Base-by-base conservation (phyloP, 176 grass and related monocot species). In the Phoenix roebelenii region DNA sequence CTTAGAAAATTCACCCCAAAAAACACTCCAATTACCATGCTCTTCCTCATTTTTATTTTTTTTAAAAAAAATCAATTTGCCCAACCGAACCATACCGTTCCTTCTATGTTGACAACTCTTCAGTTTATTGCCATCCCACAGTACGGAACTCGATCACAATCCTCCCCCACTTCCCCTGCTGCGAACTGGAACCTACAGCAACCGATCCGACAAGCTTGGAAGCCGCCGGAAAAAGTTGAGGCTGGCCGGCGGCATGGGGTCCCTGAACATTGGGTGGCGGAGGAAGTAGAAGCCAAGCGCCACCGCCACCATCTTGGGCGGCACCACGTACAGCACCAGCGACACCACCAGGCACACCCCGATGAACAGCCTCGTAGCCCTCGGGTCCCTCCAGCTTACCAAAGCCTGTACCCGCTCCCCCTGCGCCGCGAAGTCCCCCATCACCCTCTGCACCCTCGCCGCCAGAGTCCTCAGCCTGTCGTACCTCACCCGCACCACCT, bases 141-240 rank as follows among this genome's bases (percentile, higher is more conserved):
- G 35, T 44, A 44, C 6, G 28, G 12, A 14, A 44, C 10, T 3
- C 35, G 2, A 44, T 44, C 5, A 12, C 35, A 14, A 14, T 44
- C 6, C 32, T 44, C 35, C 7, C 35, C 9, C 35, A 10, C 35
- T 1, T 39, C 7, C 7, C 35, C 9, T 10, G 35, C 10, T 44
- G 35, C 10, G 35, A 44, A 44, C 7, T 44, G 9, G 10, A 44
- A 14, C 10, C 64, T 79, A 95, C 61, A 98, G 59, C 74, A 98
- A 23, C 48, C 88, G 72, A 52, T 98, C 93, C 0, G 93, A 92
- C 7, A 98, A 79, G 56, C 93, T 98, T 0, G 93, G 93, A 75
- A 98, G 74, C 1, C 93, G 84, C 35, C 93, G 93, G 80, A 98
- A 98, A 76, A 98, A 98, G 77, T 98, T 98, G 78, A 92, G 69